Base-by-base conservation (phyloP, 2,329 filamentous ascomycete genomes). In the Hypoxylon sp. region DNA sequence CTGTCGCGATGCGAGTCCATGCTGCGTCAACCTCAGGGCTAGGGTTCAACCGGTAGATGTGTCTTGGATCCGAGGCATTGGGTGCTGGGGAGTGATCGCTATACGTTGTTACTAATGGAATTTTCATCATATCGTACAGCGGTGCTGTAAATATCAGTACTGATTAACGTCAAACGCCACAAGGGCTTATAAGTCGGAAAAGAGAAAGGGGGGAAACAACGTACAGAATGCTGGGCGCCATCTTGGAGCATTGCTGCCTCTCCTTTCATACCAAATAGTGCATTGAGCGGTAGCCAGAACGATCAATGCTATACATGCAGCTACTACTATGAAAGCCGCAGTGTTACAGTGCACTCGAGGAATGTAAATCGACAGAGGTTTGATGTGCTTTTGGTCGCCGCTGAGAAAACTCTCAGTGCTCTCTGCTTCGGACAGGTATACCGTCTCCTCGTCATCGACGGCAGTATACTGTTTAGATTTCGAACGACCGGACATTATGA, bases 1-100 rank as follows among this genome's bases (percentile, higher is more conserved):
- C 54, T 17, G 54, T 59, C 48, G 54, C 54, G 31, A 59, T 59
- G 48, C 54, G 54, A 9, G n/a, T n/a, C 54, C 54, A 59, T 6
- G 54, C 54, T 17, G 54, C 44, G 5, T 59, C 54, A 3, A 59
- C 54, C 48, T 59, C 54, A 37, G 54, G 54, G 31, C 44, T 59
- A 17, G 54, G 54, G 9, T 48, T 44, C 13, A 59, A 8, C 29
- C 54, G 29, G 19, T 59, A 59, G 31, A 59, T 59, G 9, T 59
- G 54, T n/a, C n/a, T 59, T 29, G 54, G 54, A 17, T 59, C 54
- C 8, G 54, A 59, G 11, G 13, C 44, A 59, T 59, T 59, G 4
- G 17, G 54, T 17, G 54, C 44, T n/a, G 54, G 42, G 5, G 54
- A 59, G 44, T 48, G 54, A 19, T 59, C 54, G 54, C 54, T 59